A percentile compares a stretch with the other conserved stretches of the same genome.
Conservation (phyloP, 2,329 filamentous ascomycete species). For the Xylariaceae sp. region DNA sequence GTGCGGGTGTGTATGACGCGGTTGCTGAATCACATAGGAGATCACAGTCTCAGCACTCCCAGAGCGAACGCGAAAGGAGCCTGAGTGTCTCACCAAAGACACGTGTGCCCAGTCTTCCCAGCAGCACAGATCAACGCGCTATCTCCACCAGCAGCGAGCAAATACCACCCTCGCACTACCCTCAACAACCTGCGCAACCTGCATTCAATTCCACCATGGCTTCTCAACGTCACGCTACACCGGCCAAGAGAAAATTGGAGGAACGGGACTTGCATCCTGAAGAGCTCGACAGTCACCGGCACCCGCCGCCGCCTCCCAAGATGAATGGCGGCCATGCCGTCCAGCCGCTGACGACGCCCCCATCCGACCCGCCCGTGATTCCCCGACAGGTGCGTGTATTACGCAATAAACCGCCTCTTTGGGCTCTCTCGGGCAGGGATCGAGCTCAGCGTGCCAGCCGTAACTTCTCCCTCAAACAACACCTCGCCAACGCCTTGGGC, state of each 20-base stretch:
- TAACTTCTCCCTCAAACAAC: conserved; percentile 38
- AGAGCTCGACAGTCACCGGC: conserved; percentile 43
- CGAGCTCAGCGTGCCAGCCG: conserved; percentile 29
- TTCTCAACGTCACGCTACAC: conserved; percentile 28
- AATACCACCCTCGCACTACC: conserved; percentile 27
- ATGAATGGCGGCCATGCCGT: conserved; percentile 33
- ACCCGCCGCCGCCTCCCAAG: conserved; percentile 42
- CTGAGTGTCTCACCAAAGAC: conserved; percentile 76
- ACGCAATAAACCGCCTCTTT: conserved; percentile 35
- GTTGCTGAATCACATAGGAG: conserved; percentile 36
- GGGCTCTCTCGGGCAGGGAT: conserved; percentile 36
- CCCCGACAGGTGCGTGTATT: conserved; percentile 32
- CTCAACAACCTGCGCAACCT: conserved; percentile 10
- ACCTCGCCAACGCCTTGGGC: conserved; percentile 6
- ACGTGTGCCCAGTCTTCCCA: conserved; percentile 43
- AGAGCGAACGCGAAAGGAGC: conserved; percentile 60
- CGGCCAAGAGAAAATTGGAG: conserved; percentile 42
- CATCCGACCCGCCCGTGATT: conserved; percentile 26
- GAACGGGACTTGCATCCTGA: conserved; percentile 40
- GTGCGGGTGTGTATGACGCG: conserved; percentile 38
- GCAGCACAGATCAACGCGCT: conserved; percentile 19
- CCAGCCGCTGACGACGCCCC: conserved; percentile 13
- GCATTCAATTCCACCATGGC: conserved; percentile 20
- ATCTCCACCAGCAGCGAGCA: conserved; percentile 19
- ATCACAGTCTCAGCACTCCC: conserved; percentile 44